These are phyloP conservation scores for Pterocarpus macrocarpus DNA, from an alignment of 306 rosid genomes.

Conservation along the genomic window DNA sequence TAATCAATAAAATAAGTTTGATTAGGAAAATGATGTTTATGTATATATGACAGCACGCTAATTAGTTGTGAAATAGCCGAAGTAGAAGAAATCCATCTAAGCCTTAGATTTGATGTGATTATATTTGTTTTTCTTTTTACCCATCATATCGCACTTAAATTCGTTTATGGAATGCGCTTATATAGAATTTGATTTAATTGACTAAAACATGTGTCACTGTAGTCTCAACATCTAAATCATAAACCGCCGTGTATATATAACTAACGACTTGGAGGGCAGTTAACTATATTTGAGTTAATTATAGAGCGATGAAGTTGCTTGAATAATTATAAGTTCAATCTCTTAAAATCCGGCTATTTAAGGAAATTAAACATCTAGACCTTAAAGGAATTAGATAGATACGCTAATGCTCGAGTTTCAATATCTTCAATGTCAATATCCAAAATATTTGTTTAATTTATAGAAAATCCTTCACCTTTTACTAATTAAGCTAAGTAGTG, in stretches of 20 bases:
- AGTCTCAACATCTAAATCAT: too few relatives aligned
- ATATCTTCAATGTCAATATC: too few relatives aligned
- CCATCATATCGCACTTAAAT: neutral
- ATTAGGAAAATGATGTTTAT: neutral
- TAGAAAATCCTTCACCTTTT: too few relatives aligned
- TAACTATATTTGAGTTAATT: neutral
- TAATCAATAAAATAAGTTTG: neutral
- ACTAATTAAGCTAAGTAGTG: too few relatives aligned
- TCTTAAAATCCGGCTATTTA: neutral
- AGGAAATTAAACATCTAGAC: neutral
- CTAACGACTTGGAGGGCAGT: too few relatives aligned
- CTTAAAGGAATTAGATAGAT: neutral
- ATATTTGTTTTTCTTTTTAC: constrained; percentile 9
- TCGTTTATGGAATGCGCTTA: neutral
- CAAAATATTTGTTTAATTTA: too few relatives aligned
- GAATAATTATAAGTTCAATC: neutral
- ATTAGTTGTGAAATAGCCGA: neutral
- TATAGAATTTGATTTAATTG: neutral
- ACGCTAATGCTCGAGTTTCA: too few relatives aligned
- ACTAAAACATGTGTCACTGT: neutral
- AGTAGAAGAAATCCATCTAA: neutral
- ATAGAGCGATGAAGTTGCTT: neutral
- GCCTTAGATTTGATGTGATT: neutral
- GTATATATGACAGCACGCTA: neutral
- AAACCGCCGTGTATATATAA: too few relatives aligned